Conservation (phyloP, 2,329 filamentous ascomycete species). For the Lasiodiplodia theobromae region DNA sequence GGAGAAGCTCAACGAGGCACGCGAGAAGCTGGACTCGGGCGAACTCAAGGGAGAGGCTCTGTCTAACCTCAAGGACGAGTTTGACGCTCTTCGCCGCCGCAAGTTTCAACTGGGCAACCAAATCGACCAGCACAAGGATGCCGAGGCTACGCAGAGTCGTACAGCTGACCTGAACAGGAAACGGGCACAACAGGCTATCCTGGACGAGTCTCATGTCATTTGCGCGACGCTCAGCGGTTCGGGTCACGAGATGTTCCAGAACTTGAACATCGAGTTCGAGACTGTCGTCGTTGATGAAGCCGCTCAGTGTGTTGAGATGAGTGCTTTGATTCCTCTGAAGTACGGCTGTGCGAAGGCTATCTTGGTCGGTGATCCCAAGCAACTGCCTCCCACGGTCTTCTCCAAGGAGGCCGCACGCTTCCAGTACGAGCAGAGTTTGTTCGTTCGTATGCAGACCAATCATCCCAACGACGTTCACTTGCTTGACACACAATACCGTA, state of each 20-base stretch:
- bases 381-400: conserved; percentile 92
- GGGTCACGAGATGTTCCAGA: conserved; percentile 97
- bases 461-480: conserved; percentile 88
- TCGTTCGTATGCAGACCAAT: conserved; percentile 97
- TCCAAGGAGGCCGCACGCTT: conserved; percentile 91
- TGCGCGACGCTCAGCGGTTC: conserved; percentile 95
- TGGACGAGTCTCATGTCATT: conserved; percentile 89
- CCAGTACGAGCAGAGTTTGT: conserved; percentile 97
- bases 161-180: conserved; percentile 86
- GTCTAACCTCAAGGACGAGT: conserved; percentile 73
- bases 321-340: conserved; percentile 93
- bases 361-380: conserved; percentile 96
- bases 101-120: conserved; percentile 78
- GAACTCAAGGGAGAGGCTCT: conserved; percentile 69
- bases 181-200: conserved; percentile 86
- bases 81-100: conserved; percentile 78
- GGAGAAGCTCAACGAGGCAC: conserved; percentile 72
- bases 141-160: conserved; percentile 79
- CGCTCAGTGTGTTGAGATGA: conserved; percentile 96
- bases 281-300: conserved; percentile 98
- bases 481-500: conserved; percentile 97
- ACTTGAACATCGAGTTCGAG: conserved; percentile 93
- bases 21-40: conserved; percentile 70
- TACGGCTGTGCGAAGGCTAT: conserved; percentile 98
- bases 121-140: conserved; percentile 88